A percentile compares a stretch with the other conserved stretches of the same genome.
Evolutionary conservation across 2,329 filamentous ascomycete species (phyloP).

Genomic region (Colletotrichum liriopes): DNA sequence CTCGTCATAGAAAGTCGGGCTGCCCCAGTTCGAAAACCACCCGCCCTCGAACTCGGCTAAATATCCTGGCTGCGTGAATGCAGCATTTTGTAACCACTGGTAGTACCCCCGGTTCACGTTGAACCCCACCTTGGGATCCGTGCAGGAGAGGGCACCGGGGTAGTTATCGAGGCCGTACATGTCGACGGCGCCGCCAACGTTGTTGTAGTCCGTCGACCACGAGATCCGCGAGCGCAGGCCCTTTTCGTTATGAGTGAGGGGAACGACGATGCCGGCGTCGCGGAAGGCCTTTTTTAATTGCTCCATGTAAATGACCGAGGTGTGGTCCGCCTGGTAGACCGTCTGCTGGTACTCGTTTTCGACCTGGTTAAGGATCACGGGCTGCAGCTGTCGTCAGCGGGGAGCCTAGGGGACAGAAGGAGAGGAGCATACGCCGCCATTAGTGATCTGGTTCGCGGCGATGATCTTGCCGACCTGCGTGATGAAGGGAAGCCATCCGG

Average conservation of each 20-base stretch:
- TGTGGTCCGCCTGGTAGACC: conserved; percentile 59
- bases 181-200: conserved; percentile 66
- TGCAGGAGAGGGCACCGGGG: conserved; percentile 73
- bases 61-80: conserved; percentile 67
- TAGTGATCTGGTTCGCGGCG: conserved; percentile 84
- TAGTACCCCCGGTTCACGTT: conserved; percentile 64
- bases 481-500: conserved; percentile 59
- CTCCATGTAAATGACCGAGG: conserved; percentile 54
- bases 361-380: conserved; percentile 83
- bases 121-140: conserved; percentile 63
- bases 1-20: conserved; percentile 64
- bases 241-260: conserved; percentile 83
- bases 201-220: conserved; percentile 69
- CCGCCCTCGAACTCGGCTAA: conserved; percentile 69
- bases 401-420: conserved; percentile 62
- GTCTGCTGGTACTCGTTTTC: conserved; percentile 84
- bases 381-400: conserved; percentile 68
- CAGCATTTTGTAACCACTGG: conserved; percentile 71
- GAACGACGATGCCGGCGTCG: conserved; percentile 79
- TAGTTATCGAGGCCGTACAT: conserved; percentile 74
- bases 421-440: conserved; percentile 72
- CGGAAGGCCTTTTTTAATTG: conserved; percentile 76
- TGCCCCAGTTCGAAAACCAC: conserved; percentile 69
- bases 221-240: conserved; percentile 51
- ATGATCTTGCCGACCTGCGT: conserved; percentile 73